These are phyloP conservation scores for Thraustochytrium sp. DNA, from an alignment of 352 stramenopile genomes.

Conservation along the genomic window DNA sequence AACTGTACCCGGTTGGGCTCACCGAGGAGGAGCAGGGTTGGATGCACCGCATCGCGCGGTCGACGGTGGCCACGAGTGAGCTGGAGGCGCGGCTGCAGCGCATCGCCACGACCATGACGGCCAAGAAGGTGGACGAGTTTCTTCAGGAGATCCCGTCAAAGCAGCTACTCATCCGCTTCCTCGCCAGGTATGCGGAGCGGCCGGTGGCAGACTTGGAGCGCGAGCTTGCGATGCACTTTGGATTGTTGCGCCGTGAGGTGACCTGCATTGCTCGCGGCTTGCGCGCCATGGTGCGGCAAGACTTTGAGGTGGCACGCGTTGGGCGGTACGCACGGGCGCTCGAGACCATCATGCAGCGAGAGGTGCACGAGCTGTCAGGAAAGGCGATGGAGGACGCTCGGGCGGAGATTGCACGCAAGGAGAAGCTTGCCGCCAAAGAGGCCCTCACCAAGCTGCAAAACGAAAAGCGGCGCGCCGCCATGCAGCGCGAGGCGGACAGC, in stretches of 20 bases:
- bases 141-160: conserved; percentile 82
- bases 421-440: conserved; percentile 10
- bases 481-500: background rate
- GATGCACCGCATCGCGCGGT: conserved; percentile 57
- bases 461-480: background rate
- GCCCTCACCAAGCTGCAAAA: conserved; percentile 54
- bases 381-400: background rate
- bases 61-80: conserved; percentile 56
- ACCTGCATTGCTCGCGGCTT: conserved; percentile 10
- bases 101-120: conserved; percentile 65
- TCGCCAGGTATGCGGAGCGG: conserved; percentile 35
- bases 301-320: background rate
- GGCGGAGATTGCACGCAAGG: conserved; percentile 8
- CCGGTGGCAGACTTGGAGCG: conserved; percentile 35
- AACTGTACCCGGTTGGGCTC: conserved; percentile 63
- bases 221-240: conserved; percentile 51
- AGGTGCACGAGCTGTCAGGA: background rate
- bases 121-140: conserved; percentile 74
- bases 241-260: conserved; percentile 41
- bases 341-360: background rate
- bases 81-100: conserved; percentile 52
- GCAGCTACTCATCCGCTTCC: conserved; percentile 74
- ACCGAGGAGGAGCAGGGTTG: conserved; percentile 60
- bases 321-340: background rate
- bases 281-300: conserved; percentile 2